These are phyloP conservation scores for Ophiocordyceps unilateralis DNA, from an alignment of 2,329 filamentous ascomycete species.

Conservation along the genomic window DNA sequence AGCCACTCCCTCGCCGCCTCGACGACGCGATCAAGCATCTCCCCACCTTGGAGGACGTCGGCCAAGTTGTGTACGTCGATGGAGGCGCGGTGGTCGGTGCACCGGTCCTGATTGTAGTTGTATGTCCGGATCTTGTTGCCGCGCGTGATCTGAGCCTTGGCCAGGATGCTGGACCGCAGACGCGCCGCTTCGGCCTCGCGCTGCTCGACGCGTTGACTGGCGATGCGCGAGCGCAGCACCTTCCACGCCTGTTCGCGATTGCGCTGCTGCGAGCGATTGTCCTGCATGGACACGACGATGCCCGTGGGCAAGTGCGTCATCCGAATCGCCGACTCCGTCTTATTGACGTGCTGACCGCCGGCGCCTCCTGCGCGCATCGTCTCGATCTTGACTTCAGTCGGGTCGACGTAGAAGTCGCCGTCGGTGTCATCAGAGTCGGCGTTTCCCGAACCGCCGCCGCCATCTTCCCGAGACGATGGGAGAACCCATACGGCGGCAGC, in stretches of 20 bases:
- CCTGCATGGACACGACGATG: slow-evolving; percentile 80
- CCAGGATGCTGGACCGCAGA: slow-evolving; percentile 62
- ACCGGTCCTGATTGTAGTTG: slow-evolving; percentile 58
- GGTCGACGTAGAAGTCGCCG: slow-evolving; percentile 81
- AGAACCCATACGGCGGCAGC: slow-evolving; percentile 86
- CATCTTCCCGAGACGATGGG: slow-evolving; percentile 54
- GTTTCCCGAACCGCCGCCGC: slow-evolving; percentile 22
- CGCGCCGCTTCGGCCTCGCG: slow-evolving; percentile 64
- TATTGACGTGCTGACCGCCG: slow-evolving; percentile 96
- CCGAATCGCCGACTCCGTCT: slow-evolving; percentile 88
- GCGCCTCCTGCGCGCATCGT: slow-evolving; percentile 86
- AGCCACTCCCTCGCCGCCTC: slow-evolving; percentile 64
- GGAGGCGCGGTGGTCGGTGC: slow-evolving; percentile 76
- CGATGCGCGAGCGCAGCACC: slow-evolving; percentile 64
- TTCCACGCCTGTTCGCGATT: slow-evolving; percentile 83
- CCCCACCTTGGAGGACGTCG: slow-evolving; percentile 58
- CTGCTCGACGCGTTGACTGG: slow-evolving; percentile 62
- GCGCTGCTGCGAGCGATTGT: slow-evolving; percentile 73
- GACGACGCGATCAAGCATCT: slow-evolving; percentile 58
- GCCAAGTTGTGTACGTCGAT: slow-evolving; percentile 66
- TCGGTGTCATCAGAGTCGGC: slow-evolving; percentile 62
- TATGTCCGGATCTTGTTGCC: slow-evolving; percentile 92
- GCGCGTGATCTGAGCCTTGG: slow-evolving; percentile 66
- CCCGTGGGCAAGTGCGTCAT: slow-evolving; percentile 82
- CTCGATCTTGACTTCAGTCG: slow-evolving; percentile 65